phyloP scores from a whole-genome alignment of 164 flowering plant genomes.

The Magnolia kwangsiensis region DNA sequence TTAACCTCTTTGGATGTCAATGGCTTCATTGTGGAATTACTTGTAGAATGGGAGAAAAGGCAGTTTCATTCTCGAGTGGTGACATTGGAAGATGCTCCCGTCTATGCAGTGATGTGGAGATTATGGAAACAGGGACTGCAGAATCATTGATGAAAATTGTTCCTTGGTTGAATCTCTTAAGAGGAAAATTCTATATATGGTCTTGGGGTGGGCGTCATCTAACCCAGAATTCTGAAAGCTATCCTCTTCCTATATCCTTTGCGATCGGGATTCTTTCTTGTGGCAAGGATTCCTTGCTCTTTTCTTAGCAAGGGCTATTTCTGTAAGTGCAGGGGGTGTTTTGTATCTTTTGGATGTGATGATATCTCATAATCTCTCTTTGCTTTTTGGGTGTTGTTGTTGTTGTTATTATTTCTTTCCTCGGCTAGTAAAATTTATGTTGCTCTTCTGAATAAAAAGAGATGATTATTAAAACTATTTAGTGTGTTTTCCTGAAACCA shows the following conservation, averaged over 20 bases:
- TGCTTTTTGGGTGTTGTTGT: not conserved
- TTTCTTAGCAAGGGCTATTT: not conserved
- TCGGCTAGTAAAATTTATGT: not conserved
- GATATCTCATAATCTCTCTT: not conserved
- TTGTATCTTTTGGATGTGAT: not conserved
- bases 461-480: not conserved
- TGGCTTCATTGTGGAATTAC: not conserved
- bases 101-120: too few species aligned
- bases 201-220: too few species aligned
- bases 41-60: not conserved
- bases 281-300: not conserved
- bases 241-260: too few species aligned
- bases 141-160: not conserved
- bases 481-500: slow-evolving; percentile 19
- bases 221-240: too few species aligned
- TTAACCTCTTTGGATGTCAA: too few species aligned
- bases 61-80: not conserved
- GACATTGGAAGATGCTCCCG: not conserved
- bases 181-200: not conserved
- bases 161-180: not conserved
- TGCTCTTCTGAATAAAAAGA: not conserved
- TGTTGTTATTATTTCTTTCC: not conserved
- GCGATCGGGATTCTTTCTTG: too few species aligned
- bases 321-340: not conserved
- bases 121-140: not conserved